Evolutionary conservation across 1,284 basidiomycete genomes (phyloP).

Genomic region (Peniophora sp.): DNA sequence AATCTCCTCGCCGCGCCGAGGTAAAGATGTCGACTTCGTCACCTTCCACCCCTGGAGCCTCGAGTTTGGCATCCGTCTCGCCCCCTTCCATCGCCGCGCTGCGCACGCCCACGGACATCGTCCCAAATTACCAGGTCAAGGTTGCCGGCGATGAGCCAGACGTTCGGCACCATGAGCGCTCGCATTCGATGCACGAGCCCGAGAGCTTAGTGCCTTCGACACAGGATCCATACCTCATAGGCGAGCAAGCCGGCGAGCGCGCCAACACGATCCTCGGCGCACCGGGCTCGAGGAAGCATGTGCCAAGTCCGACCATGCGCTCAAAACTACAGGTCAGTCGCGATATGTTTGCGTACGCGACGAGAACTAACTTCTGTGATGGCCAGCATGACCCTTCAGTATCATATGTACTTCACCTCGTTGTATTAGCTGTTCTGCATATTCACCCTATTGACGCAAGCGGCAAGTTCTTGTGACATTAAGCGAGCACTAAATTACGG

Average conservation of each 20-base stretch:
- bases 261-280: neutral
- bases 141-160: conserved; percentile 26
- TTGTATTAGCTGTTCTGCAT: no score
- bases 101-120: conserved; percentile 35
- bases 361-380: neutral
- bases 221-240: neutral
- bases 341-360: neutral
- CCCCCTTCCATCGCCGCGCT: conserved; percentile 46
- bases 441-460: no score
- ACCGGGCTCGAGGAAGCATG: neutral
- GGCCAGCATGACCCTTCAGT: no score
- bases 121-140: conserved; percentile 36
- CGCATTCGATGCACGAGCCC: neutral
- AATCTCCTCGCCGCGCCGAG: neutral
- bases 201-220: neutral
- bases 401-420: no score
- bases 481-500: no score
- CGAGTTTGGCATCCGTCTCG: conserved; percentile 37
- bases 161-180: neutral
- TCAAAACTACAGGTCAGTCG: neutral
- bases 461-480: no score
- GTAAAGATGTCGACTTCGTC: conserved; percentile 2
- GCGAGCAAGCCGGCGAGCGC: neutral
- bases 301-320: neutral
- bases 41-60: conserved; percentile 36